Base-by-base conservation (phyloP, 768 basidiomycete genomes). In the Leucocoprinus sp. region DNA sequence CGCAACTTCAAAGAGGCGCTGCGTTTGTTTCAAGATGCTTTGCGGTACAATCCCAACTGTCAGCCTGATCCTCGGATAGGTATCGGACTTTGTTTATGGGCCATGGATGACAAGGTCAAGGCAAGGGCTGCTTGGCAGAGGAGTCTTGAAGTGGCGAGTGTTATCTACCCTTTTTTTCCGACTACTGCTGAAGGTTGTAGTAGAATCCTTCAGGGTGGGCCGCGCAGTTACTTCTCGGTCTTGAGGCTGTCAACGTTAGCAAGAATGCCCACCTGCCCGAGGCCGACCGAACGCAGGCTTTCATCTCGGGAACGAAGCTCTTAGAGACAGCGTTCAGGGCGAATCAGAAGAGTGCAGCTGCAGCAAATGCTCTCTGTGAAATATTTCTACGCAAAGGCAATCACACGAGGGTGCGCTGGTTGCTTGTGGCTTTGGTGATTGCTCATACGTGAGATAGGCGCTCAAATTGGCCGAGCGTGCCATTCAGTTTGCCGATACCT, bases 51-150 rank as follows among this genome's bases (percentile, higher is more conserved):
- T 45, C 93, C 95, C 0, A 64, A 72, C 14, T 92, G 88, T 63
- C 66, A 72, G 19, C 96, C 95, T 0, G 95, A 99, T 61, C 95
- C 96, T 26, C 79, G 96, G 5, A 85, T 98, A 47, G 96, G 96
- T 14, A 90, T 98, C 31, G 96, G 96, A 7, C 66, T 99, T 4
- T 97, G 95, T 62, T 69, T 92, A 17, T 98, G 90, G 91, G 79
- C 86, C 3, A 69, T 96, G 66, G 86, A 86, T 48, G 78, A 95
- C 54, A 84, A 82, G 50, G 71, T 73, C 2, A 84, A 82, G 53
- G 96, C 95, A 0, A 82, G 80, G 52, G 75, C 75, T 18, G 95
- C 95, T 0, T 99, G 96, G 95, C 76, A 92, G 56, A 73, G 93
- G 26, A 88, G 88, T 53, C 59, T 90, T 43, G 87, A 88, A 63